phyloP scores from a whole-genome alignment of 441 rosid genomes.

The Iberis amara region DNA sequence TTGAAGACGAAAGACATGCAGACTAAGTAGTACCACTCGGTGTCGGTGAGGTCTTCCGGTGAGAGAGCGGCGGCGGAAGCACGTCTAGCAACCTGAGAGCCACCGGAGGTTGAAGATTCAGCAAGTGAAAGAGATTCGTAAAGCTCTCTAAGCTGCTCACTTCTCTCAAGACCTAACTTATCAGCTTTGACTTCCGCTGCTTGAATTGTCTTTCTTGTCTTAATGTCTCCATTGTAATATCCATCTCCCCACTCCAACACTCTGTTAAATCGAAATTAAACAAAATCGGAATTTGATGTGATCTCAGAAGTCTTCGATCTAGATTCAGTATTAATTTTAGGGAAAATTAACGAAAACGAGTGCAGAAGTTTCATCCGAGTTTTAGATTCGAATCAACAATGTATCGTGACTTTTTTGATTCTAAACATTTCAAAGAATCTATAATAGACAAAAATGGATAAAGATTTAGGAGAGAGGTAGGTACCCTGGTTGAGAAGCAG shows the following conservation, averaged over 20 bases:
- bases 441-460: background rate
- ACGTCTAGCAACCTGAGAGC: slow-evolving; percentile 33
- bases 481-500: slow-evolving; percentile 51
- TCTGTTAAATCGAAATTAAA: slow-evolving; percentile 29
- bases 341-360: no score
- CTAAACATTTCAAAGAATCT: no score
- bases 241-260: slow-evolving; percentile 88
- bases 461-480: slow-evolving; percentile 32
- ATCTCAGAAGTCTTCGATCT: no score
- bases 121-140: slow-evolving; percentile 65
- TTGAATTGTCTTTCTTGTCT: slow-evolving; percentile 89
- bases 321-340: no score
- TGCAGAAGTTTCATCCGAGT: no score
- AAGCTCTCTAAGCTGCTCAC: slow-evolving; percentile 81
- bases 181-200: slow-evolving; percentile 63
- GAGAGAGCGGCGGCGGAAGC: slow-evolving; percentile 79
- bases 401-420: no score
- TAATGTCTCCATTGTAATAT: slow-evolving; percentile 92
- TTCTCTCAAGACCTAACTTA: slow-evolving; percentile 71
- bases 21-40: slow-evolving; percentile 96
- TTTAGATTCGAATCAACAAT: no score
- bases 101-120: slow-evolving; percentile 52
- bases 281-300: background rate
- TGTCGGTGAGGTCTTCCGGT: slow-evolving; percentile 90
- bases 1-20: slow-evolving; percentile 91